These are phyloP conservation scores for Phtheirospermum japonicum DNA, from an alignment of 257 asterid species.

Conservation along the genomic window DNA sequence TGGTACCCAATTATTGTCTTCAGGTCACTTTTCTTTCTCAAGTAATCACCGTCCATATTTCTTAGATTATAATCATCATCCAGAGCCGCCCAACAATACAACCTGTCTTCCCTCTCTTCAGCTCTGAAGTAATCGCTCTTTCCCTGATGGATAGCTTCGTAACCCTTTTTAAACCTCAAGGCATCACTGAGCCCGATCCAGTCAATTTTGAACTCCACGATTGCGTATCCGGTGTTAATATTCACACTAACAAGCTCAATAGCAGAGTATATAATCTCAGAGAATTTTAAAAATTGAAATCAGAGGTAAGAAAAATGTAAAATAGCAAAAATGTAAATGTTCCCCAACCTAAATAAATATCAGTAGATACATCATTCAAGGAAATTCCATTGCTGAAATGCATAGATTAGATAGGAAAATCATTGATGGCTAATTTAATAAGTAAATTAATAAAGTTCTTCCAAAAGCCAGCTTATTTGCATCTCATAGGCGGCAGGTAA, in stretches of 20 bases:
- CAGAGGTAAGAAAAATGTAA: no score
- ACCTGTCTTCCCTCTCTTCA: constrained; percentile 16
- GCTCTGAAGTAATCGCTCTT: constrained; percentile 31
- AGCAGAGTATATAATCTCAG: no score
- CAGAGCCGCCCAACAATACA: constrained; percentile 43
- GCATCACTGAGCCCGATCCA: constrained; percentile 48
- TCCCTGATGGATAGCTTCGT: constrained; percentile 40
- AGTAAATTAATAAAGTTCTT: no score
- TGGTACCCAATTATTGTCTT: constrained; percentile 34
- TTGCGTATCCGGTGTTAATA: constrained; percentile 48
- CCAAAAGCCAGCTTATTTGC: no score
- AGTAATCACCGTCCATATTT: constrained; percentile 30
- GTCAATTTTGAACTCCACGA: constrained; percentile 42
- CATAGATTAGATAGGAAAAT: no score
- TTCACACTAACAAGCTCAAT: no score
- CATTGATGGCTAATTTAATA: no score
- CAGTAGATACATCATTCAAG: no score
- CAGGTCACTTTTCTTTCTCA: constrained; percentile 35
- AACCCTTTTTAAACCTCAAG: constrained; percentile 44
- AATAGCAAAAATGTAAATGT: no score
- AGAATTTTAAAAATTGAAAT: constrained; percentile 34
- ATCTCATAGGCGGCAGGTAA: no score
- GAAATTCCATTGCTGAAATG: no score
- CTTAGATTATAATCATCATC: constrained; percentile 29
- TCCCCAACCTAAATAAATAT: no score